A percentile compares a stretch with the other conserved stretches of the same genome.
Evolutionary conservation across 2,329 filamentous ascomycete genomes (phyloP).

Genomic region (Arthrobotrys pseudoclavata): DNA sequence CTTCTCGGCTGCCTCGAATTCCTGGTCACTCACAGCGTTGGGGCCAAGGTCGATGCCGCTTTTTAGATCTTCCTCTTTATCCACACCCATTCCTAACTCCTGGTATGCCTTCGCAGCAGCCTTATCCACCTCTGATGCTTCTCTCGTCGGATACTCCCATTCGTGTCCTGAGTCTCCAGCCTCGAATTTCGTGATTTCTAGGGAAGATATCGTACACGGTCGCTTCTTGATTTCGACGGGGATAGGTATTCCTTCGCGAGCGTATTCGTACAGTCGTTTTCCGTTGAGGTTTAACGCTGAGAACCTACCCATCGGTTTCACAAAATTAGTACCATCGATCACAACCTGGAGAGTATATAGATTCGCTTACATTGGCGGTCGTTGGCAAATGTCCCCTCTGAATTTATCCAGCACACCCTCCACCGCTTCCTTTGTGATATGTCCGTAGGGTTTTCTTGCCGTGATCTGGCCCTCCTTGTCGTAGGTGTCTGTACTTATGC

Average conservation of each 20-base stretch:
- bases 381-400: conserved; percentile 86
- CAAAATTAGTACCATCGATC: neutral
- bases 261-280: conserved; percentile 96
- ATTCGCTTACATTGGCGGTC: conserved; percentile 77
- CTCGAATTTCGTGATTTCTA: conserved; percentile 89
- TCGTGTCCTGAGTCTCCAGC: conserved; percentile 82
- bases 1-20: conserved; percentile 33
- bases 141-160: conserved; percentile 77
- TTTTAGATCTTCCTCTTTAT: conserved; percentile 28
- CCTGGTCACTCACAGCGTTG: conserved; percentile 28
- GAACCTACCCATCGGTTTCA: conserved; percentile 68
- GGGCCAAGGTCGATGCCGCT: conserved; percentile 6
- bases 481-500: conserved; percentile 92
- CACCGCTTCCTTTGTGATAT: conserved; percentile 83
- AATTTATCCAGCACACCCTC: conserved; percentile 82
- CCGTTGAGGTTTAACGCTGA: conserved; percentile 93
- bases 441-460: conserved; percentile 79
- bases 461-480: conserved; percentile 88
- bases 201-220: conserved; percentile 80
- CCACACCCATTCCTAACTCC: conserved; percentile 37
- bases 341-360: neutral
- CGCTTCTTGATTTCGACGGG: conserved; percentile 86
- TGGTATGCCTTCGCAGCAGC: conserved; percentile 63
- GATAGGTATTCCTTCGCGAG: conserved; percentile 86
- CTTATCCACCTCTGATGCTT: conserved; percentile 78